Conservation (phyloP, 768 basidiomycete genomes). For the Termitomyces sp. region DNA sequence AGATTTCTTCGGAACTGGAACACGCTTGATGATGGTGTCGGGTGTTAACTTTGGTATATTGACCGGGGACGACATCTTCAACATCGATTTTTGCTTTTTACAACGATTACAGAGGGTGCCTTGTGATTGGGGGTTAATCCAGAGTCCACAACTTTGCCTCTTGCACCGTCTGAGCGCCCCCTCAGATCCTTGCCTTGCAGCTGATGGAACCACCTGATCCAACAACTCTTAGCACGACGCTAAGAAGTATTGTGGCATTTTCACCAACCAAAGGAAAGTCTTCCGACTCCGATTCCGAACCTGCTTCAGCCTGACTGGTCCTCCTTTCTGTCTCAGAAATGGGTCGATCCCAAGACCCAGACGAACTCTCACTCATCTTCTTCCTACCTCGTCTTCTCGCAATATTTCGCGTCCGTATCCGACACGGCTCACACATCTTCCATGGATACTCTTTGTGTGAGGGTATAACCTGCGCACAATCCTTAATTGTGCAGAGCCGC, state of each 20-base stretch:
- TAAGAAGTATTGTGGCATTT: neutral
- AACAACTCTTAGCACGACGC: neutral
- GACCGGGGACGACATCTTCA: neutral
- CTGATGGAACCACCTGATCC: slow-evolving; percentile 5
- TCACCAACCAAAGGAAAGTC: slow-evolving; percentile 5
- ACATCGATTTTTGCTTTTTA: slow-evolving; percentile 9
- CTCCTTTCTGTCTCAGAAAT: neutral
- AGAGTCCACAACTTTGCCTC: slow-evolving; percentile 20
- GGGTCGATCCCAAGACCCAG: neutral
- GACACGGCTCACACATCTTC: too few species aligned
- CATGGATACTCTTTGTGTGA: too few species aligned
- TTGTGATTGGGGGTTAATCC: slow-evolving; percentile 8
- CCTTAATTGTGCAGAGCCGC: slow-evolving; percentile 27
- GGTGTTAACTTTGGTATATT: neutral
- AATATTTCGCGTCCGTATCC: too few species aligned
- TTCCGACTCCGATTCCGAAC: slow-evolving; percentile 6
- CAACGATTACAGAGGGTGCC: slow-evolving; percentile 23
- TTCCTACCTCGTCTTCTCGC: slow-evolving; percentile 5
- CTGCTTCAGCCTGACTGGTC: neutral
- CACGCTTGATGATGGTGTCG: neutral
- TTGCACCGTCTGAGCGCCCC: slow-evolving; percentile 12
- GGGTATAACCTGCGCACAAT: slow-evolving; percentile 24
- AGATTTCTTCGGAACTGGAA: neutral
- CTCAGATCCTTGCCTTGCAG: neutral
- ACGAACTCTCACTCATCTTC: neutral